phyloP scores from a whole-genome alignment of 164 flowering plant genomes.

The Hamamelis virginiana region DNA sequence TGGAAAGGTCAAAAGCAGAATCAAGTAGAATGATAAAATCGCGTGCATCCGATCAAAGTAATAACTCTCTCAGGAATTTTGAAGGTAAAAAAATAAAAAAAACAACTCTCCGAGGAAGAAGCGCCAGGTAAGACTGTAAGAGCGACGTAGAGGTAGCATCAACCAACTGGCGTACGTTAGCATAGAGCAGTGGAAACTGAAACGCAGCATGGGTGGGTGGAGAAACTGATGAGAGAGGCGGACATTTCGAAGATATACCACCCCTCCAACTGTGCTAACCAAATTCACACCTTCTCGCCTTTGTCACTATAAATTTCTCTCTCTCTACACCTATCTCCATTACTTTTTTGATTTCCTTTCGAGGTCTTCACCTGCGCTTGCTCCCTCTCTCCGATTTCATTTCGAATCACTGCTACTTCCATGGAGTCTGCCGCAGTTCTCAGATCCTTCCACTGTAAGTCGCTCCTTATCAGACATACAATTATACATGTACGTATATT shows the following conservation, averaged over 20 bases:
- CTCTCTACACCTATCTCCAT: slow-evolving; percentile 1
- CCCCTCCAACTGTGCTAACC: slow-evolving; percentile 12
- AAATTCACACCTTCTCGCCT: neutral
- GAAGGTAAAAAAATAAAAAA: too few species aligned
- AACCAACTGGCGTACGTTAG: neutral
- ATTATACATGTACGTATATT: too few species aligned
- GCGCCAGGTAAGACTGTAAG: too few species aligned
- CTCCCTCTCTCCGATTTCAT: slow-evolving; percentile 1
- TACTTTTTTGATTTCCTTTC: neutral
- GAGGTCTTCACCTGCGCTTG: neutral
- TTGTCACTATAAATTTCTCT: neutral
- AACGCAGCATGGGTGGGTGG: slow-evolving; percentile 11
- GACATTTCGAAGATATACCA: slow-evolving; percentile 27
- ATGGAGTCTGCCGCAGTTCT: slow-evolving; percentile 61
- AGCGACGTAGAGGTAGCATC: too few species aligned
- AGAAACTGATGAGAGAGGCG: slow-evolving; percentile 39
- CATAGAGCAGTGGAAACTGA: neutral
- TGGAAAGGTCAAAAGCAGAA: too few species aligned
- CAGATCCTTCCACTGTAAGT: slow-evolving; percentile 49
- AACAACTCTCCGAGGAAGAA: too few species aligned
- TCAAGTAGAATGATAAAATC: too few species aligned
- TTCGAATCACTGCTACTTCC: neutral
- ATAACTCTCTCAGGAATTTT: too few species aligned
- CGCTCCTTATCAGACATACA: neutral
- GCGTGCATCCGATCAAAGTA: too few species aligned